phyloP scores from a whole-genome alignment of 208 protist species.

The Crithidia acanthocephali region DNA sequence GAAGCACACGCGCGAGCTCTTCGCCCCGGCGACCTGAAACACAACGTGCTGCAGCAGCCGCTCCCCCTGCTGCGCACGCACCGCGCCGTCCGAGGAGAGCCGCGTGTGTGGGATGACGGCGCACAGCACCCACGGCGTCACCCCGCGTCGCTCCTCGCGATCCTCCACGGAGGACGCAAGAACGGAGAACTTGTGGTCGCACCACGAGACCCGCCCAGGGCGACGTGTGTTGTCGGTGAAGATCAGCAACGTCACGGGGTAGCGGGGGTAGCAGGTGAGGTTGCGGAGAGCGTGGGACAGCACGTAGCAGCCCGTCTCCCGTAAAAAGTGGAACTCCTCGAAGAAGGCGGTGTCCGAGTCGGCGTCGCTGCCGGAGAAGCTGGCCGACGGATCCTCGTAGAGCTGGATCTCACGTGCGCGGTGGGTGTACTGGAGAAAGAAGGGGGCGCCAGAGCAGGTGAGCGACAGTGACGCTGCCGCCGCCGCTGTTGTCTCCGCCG shows the following conservation, averaged over 20 bases:
- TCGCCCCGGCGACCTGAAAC: slow-evolving; percentile 55
- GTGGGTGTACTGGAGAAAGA: slow-evolving; percentile 32
- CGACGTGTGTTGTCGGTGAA: slow-evolving; percentile 71
- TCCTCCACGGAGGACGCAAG: slow-evolving; percentile 34
- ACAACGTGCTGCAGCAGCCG: slow-evolving; percentile 55
- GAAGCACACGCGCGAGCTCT: slow-evolving; percentile 41
- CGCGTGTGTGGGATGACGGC: slow-evolving; percentile 63
- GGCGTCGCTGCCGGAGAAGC: neutral
- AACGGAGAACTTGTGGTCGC: slow-evolving; percentile 48
- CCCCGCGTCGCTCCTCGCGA: slow-evolving; percentile 34
- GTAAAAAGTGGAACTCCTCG: slow-evolving; percentile 42
- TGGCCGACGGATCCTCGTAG: slow-evolving; percentile 31
- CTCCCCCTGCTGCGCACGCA: slow-evolving; percentile 43
- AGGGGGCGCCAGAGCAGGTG: slow-evolving; percentile 24
- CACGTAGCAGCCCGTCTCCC: slow-evolving; percentile 41
- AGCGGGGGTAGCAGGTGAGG: slow-evolving; percentile 31
- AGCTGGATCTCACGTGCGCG: slow-evolving; percentile 25
- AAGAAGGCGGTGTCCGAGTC: slow-evolving; percentile 18
- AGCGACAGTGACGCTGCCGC: slow-evolving; percentile 1
- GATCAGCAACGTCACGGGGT: slow-evolving; percentile 58
- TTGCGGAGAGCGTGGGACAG: slow-evolving; percentile 47
- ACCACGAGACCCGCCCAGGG: slow-evolving; percentile 60
- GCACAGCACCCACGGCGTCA: slow-evolving; percentile 79
- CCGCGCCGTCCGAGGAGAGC: slow-evolving; percentile 29
- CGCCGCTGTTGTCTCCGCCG: neutral